Evolutionary conservation across 2,329 filamentous ascomycete species (phyloP).

Genomic region (Lecanicillium sp.): DNA sequence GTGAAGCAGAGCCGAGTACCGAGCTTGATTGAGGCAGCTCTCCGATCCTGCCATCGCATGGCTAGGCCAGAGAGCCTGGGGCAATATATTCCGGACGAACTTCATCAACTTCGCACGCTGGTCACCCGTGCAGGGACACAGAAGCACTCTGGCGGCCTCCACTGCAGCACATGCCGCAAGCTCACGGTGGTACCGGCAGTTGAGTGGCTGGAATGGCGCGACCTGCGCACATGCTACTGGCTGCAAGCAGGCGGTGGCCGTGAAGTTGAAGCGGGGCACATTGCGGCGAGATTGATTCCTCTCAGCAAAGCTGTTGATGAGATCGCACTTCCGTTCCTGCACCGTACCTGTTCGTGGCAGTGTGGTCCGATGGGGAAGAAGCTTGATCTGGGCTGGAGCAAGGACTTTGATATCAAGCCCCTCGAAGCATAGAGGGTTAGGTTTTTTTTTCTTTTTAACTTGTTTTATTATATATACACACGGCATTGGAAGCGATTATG

Average conservation of each 20-base stretch:
- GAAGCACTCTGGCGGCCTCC: constrained; percentile 41
- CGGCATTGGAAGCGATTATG: constrained; percentile 6
- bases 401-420: constrained; percentile 3
- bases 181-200: constrained; percentile 44
- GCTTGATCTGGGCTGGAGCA: constrained; percentile 17
- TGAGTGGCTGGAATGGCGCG: constrained; percentile 60
- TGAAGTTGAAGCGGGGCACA: constrained; percentile 5
- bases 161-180: constrained; percentile 47
- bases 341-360: constrained; percentile 44
- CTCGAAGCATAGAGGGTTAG: not conserved
- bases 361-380: constrained; percentile 37
- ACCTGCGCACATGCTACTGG: constrained; percentile 25
- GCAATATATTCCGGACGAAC: constrained; percentile 36
- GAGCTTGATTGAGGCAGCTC: constrained; percentile 46
- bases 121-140: constrained; percentile 35
- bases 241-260: constrained; percentile 6
- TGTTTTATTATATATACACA: constrained; percentile 1
- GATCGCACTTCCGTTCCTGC: constrained; percentile 39
- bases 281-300: constrained; percentile 18
- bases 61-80: constrained; percentile 37
- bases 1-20: constrained; percentile 32
- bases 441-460: not conserved
- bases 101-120: constrained; percentile 33
- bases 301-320: constrained; percentile 29
- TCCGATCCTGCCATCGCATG: constrained; percentile 40